Evolutionary conservation across 139 green algal genomes (phyloP), one percentile per base, ranked within the genome.

Genomic region (Tetradesmus obliquus): DNA sequence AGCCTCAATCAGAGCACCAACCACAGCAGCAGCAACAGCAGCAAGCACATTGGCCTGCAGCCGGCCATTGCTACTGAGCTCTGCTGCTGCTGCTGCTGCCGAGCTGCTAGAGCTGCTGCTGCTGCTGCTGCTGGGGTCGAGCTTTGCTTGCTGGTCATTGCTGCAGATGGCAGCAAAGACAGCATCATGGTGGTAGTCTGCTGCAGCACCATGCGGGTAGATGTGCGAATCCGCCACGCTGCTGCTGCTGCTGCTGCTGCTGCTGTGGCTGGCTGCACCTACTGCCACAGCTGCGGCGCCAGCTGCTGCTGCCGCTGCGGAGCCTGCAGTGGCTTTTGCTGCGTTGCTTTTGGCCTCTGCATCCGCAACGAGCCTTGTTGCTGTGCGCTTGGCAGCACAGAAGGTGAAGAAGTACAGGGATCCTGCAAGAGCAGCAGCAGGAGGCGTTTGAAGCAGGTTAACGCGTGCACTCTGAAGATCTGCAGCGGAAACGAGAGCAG

Each of bases 1-100:
- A 0, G 93, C 93, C 91, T 96, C 94, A 54, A 96, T 93, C n/a
- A 95, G 20, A 0, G 94, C 94, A 4, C 93, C 95, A 3, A 93
- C 91, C 7, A 95, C n/a, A 2, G 94, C 94, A 2, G 88, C 92
- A 0, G 94, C 62, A 5, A 85, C 79, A 1, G 94, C 92, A 6
- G 94, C 94, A 5, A 92, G 20, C 8, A 95, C 79, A 60, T 95
- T 95, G 2, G 86, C 94, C 76, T 81, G 84, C 72, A 92, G 71
- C 45, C 88, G 82, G 91, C 90, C 81, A 84, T 91, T 74, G 89
- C 55, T 9, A 82, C 91, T 90, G 69, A 32, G 55, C 87, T 81
- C 85, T 10, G 20, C 79, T 86, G 76, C 88, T 79, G 76, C 88
- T 79, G 72, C 88, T 86, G 88, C 90, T 94, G 79, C 82, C 15